These are phyloP conservation scores for Apiospora hydei DNA, from an alignment of 2,329 filamentous ascomycete species.

Conservation along the genomic window DNA sequence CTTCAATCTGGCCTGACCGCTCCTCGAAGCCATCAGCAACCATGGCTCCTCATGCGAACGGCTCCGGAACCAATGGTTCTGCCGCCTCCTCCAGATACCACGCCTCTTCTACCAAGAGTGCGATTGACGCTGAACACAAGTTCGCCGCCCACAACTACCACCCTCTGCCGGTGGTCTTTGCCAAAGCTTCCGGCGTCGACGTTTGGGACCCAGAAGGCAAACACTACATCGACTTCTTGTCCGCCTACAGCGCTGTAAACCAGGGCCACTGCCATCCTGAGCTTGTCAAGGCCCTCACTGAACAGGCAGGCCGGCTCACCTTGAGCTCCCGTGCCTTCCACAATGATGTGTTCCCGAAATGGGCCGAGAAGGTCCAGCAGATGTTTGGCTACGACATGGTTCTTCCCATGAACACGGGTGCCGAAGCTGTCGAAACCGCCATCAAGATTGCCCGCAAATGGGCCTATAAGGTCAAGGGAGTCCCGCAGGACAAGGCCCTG, in stretches of 20 bases:
- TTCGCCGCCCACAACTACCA: conserved; percentile 99
- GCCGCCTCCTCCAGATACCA: conserved; percentile 63
- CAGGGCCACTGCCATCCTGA: conserved; percentile 98
- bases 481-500: conserved; percentile 82
- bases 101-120: conserved; percentile 77
- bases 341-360: conserved; percentile 97
- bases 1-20: background rate
- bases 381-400: conserved; percentile 98
- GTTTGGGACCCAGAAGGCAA: conserved; percentile 98
- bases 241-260: conserved; percentile 97
- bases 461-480: conserved; percentile 96
- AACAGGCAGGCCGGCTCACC: conserved; percentile 89
- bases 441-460: conserved; percentile 97
- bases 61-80: conserved; percentile 43
- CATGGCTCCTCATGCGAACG: conserved; percentile 69
- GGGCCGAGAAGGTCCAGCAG: conserved; percentile 88
- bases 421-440: conserved; percentile 93
- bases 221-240: conserved; percentile 97
- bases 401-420: conserved; percentile 96
- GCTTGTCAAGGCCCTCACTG: conserved; percentile 86
- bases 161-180: conserved; percentile 92
- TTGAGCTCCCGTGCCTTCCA: conserved; percentile 95
- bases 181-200: conserved; percentile 81
- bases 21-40: conserved; percentile 24
- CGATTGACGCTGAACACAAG: conserved; percentile 81